These are phyloP conservation scores for Aspergillus hiratsukae DNA, from an alignment of 2,329 filamentous ascomycete species.

Conservation along the genomic window DNA sequence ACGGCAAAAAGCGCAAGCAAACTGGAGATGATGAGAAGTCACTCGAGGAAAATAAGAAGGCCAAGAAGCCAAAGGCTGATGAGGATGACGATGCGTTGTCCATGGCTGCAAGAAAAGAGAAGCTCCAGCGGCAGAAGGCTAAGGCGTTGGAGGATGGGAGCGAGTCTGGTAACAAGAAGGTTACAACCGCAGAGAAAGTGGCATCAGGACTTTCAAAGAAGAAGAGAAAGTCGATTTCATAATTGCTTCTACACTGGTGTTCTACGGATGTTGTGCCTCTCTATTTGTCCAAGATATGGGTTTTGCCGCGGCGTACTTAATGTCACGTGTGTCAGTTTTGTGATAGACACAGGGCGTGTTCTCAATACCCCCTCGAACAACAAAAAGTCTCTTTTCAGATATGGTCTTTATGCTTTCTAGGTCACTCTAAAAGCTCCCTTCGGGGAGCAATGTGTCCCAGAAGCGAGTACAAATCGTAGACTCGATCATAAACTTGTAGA, in stretches of 20 bases:
- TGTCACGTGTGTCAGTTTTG: slow-evolving; percentile 28
- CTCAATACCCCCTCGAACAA: slow-evolving; percentile 21
- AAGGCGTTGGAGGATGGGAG: slow-evolving; percentile 43
- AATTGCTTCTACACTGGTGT: slow-evolving; percentile 25
- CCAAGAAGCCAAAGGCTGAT: slow-evolving; percentile 37
- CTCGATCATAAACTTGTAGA: neutral
- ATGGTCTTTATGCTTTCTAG: neutral
- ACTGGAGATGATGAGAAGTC: slow-evolving; percentile 28
- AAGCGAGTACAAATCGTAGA: neutral
- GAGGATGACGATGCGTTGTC: slow-evolving; percentile 35
- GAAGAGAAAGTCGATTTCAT: slow-evolving; percentile 39
- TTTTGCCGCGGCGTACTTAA: slow-evolving; percentile 31
- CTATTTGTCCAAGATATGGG: slow-evolving; percentile 18
- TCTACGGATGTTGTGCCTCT: slow-evolving; percentile 11
- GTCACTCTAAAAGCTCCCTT: neutral
- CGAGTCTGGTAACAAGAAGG: slow-evolving; percentile 23
- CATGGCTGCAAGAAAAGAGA: slow-evolving; percentile 42
- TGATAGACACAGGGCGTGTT: slow-evolving; percentile 18
- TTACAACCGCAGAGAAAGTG: slow-evolving; percentile 14
- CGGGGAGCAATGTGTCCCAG: neutral
- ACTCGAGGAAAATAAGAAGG: slow-evolving; percentile 32
- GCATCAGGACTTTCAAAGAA: slow-evolving; percentile 24
- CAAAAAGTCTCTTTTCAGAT: slow-evolving; percentile 14
- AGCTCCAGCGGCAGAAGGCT: slow-evolving; percentile 47
- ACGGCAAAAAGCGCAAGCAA: slow-evolving; percentile 55